phyloP scores from a whole-genome alignment of 352 stramenopile genomes.

The Phytopythium mirpurense region DNA sequence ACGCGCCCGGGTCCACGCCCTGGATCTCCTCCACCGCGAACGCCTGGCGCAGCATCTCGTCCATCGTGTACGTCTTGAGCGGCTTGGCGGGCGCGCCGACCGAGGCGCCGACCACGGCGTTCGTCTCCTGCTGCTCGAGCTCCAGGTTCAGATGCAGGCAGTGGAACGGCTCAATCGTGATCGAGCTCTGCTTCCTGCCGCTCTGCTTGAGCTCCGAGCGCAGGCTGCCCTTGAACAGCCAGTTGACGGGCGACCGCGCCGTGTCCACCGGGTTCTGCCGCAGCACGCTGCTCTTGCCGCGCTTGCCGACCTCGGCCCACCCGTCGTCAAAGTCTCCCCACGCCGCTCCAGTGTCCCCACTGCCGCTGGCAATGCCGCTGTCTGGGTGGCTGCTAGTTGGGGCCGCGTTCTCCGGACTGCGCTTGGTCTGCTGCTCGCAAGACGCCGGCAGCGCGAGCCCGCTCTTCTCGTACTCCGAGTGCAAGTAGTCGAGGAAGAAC shows the following conservation, averaged over 20 bases:
- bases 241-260: constrained; percentile 73
- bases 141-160: constrained; percentile 80
- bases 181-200: constrained; percentile 70
- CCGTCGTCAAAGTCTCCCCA: constrained; percentile 47
- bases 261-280: constrained; percentile 66
- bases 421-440: constrained; percentile 66
- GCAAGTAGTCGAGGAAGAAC: constrained; percentile 81
- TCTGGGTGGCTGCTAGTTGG: not conserved
- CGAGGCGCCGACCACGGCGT: not conserved
- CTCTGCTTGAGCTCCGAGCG: constrained; percentile 72
- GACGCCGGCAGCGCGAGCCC: constrained; percentile 42
- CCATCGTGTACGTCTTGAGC: constrained; percentile 39
- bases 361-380: not conserved
- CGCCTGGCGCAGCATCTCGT: constrained; percentile 72
- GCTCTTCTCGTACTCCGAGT: constrained; percentile 79
- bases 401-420: constrained; percentile 11
- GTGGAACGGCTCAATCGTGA: constrained; percentile 85
- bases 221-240: constrained; percentile 78
- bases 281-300: constrained; percentile 72
- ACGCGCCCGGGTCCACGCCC: constrained; percentile 33
- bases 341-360: not conserved
- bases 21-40: constrained; percentile 77
- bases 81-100: constrained; percentile 16
- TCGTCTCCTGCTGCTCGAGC: constrained; percentile 30
- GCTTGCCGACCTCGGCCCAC: constrained; percentile 75